Evolutionary conservation across 768 basidiomycete species (phyloP).

Genomic region (Guyanaporus albipodus): DNA sequence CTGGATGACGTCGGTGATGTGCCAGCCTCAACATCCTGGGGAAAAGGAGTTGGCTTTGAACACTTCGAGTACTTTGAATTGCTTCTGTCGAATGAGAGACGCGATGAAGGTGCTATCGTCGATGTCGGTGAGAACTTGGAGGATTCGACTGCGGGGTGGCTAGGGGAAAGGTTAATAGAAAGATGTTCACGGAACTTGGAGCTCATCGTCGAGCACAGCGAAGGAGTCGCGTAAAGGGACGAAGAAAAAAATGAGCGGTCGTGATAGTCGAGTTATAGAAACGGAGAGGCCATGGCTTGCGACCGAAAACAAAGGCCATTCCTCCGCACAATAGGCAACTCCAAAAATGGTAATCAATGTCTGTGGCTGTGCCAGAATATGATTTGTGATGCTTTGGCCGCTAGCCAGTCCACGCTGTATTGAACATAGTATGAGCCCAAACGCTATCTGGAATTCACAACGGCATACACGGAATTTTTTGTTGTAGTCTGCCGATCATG

Average conservation of each 20-base stretch:
- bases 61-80: conserved; percentile 11
- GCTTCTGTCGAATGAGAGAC: conserved; percentile 22
- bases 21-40: conserved; percentile 28
- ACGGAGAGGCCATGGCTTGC: not conserved
- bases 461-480: too few species aligned
- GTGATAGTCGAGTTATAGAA: conserved; percentile 6
- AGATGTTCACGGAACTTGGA: conserved; percentile 33
- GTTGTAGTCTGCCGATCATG: too few species aligned
- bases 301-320: conserved; percentile 19
- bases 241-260: conserved; percentile 9
- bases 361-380: too few species aligned
- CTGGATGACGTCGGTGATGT: conserved; percentile 15
- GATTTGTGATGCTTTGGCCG: too few species aligned
- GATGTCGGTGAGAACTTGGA: conserved; percentile 47
- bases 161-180: conserved; percentile 16
- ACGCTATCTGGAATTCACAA: too few species aligned
- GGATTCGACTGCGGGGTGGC: conserved; percentile 20
- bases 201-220: conserved; percentile 15
- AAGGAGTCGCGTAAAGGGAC: not conserved
- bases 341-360: conserved; percentile 16
- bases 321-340: conserved; percentile 12
- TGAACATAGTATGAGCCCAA: too few species aligned
- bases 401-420: too few species aligned
- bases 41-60: not conserved
- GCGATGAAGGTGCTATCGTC: conserved; percentile 29